Base-by-base conservation (phyloP, 768 basidiomycete species). In the Auricularia heimuer region DNA sequence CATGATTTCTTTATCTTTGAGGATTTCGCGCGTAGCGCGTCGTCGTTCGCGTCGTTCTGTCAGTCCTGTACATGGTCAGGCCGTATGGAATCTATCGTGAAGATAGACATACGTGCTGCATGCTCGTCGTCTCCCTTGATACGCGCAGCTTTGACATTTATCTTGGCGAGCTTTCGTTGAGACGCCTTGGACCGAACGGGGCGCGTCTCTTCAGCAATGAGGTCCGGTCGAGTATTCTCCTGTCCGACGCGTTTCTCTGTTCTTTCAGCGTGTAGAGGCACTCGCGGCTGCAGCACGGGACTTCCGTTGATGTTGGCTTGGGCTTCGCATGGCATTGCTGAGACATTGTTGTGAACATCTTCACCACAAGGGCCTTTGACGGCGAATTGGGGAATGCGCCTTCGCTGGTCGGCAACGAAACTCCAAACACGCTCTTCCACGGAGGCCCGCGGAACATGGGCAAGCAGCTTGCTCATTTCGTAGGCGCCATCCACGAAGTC, bases 11-110 rank as follows among this genome's bases (percentile, higher is more conserved):
- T 44, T 66, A 4, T 66, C 45, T n/a, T 47, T 33, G 44, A 85
- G 77, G 44, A 88, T 84, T 2, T 78, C 80, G 24, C 81, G 81
- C 70, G 84, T 89, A 29, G 74, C 74, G 63, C 83, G 81, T 72
- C 86, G 86, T 56, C 84, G 79, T 66, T 88, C 83, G 14, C 86
- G 82, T 34, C 90, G 82, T 67, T 87, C 86, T 11, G 79, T 76
- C 12, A 89, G 74, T 64, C 89, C 89, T 92, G 44, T 6, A 34
- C 18, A 62, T 8, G 62, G 44, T 39, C 37, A 66, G 29, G 51
- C 8, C 34, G 56, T 58, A n/a, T 18, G 12, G 10, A 29, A 35
- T 29, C 4, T 29, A 21, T 34, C 3, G 12, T 36, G 29, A 34
- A 29, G 51, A 36, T 54, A 45, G 3, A 71, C 80, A 58, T 64